phyloP scores from a whole-genome alignment of 1,284 basidiomycete genomes.

The Cryptococcus sp. region DNA sequence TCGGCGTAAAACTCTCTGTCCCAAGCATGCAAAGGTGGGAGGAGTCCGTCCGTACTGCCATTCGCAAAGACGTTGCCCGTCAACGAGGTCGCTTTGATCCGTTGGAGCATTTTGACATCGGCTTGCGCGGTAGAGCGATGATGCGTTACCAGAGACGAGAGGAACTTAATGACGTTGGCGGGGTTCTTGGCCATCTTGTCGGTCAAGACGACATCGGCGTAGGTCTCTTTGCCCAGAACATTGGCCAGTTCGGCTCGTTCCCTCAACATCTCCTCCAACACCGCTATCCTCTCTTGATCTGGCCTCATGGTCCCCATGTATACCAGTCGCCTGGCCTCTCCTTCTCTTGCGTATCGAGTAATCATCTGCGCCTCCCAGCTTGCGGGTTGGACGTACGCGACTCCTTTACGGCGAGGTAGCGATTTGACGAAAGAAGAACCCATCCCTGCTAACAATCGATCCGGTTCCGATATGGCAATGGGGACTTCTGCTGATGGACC shows the following conservation, averaged over 20 bases:
- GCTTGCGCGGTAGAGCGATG: constrained; percentile 66
- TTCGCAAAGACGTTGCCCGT: constrained; percentile 29
- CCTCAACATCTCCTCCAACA: constrained; percentile 68
- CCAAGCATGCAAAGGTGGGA: constrained; percentile 77
- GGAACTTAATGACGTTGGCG: constrained; percentile 78
- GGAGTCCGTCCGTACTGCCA: constrained; percentile 37
- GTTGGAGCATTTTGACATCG: constrained; percentile 65
- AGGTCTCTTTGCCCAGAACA: constrained; percentile 75
- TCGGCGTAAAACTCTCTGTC: constrained; percentile 77
- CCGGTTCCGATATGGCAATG: constrained; percentile 41
- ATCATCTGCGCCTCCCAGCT: constrained; percentile 89
- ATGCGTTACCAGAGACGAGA: constrained; percentile 68
- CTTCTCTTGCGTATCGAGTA: constrained; percentile 74
- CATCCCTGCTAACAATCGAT: constrained; percentile 37
- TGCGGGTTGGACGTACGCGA: constrained; percentile 68
- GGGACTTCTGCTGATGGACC: constrained; percentile 23
- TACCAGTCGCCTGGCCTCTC: constrained; percentile 71
- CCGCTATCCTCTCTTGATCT: constrained; percentile 46
- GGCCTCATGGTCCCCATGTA: constrained; percentile 66
- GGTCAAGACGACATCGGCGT: constrained; percentile 71
- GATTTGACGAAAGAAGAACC: constrained; percentile 45
- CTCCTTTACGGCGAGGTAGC: constrained; percentile 52
- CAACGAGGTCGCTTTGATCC: constrained; percentile 67
- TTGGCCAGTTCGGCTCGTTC: constrained; percentile 71
- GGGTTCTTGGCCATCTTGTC: constrained; percentile 95